These are phyloP conservation scores for Pichia cactophila DNA, from an alignment of 1,139 yeast species.

Conservation along the genomic window DNA sequence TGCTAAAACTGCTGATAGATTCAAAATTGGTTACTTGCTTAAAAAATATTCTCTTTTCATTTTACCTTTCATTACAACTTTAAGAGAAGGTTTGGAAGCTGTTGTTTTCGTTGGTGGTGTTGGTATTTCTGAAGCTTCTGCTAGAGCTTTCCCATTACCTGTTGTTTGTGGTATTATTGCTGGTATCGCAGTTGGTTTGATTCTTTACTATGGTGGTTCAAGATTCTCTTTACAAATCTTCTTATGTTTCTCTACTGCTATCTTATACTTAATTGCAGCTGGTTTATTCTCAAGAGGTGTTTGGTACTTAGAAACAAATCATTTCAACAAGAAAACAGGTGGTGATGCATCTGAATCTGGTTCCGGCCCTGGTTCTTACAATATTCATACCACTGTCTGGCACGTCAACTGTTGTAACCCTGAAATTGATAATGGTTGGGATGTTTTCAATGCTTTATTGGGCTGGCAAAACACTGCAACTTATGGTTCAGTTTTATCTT, in stretches of 20 bases:
- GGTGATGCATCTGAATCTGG: slow-evolving; percentile 88
- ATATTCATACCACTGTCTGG: slow-evolving; percentile 71
- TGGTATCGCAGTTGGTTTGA: slow-evolving; percentile 60
- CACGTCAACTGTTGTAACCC: slow-evolving; percentile 95
- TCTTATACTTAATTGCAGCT: slow-evolving; percentile 77
- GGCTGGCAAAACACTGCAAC: slow-evolving; percentile 95
- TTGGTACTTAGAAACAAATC: slow-evolving; percentile 72
- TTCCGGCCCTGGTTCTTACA: slow-evolving; percentile 87
- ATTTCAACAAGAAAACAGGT: slow-evolving; percentile 59
- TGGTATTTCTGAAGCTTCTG: slow-evolving; percentile 32
- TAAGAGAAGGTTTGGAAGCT: slow-evolving; percentile 87
- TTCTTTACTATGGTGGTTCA: slow-evolving; percentile 71
- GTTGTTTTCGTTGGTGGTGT: slow-evolving; percentile 86
- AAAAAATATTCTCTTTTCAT: slow-evolving; percentile 68
- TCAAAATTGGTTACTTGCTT: slow-evolving; percentile 37
- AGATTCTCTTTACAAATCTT: slow-evolving; percentile 68
- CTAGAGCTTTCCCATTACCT: slow-evolving; percentile 75
- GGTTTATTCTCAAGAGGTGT: slow-evolving; percentile 86
- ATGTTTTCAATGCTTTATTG: slow-evolving; percentile 74
- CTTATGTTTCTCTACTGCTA: slow-evolving; percentile 71
- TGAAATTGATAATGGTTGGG: slow-evolving; percentile 85
- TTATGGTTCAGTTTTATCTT: slow-evolving; percentile 75
- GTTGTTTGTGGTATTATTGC: slow-evolving; percentile 68
- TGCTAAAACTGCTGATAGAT: slow-evolving; percentile 30
- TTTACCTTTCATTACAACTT: slow-evolving; percentile 68